Base-by-base conservation (phyloP, 768 basidiomycete genomes). In the Podaxis sp. region DNA sequence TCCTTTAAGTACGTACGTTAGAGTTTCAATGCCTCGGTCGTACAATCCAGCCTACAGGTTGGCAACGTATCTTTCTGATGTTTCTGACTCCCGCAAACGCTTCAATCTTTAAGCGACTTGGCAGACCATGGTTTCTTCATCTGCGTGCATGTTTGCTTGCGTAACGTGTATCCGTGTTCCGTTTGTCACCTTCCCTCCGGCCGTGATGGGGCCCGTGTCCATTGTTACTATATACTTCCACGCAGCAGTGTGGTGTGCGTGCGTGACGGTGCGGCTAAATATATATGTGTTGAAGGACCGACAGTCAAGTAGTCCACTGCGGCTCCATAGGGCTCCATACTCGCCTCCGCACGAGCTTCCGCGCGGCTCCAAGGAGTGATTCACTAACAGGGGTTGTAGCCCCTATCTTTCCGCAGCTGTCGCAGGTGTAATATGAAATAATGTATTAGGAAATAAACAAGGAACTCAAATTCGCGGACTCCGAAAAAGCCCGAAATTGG, bases 11-110 rank as follows among this genome's bases (percentile, higher is more conserved):
- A 30, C 50, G 36, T 40, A 37, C 36, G 5, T 33, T 11, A 60
- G n/a, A 44, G 44, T 13, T 57, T 57, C 26, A 20, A 57, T 30
- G 49, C 11, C 24, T 12, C 46, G 46, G 41, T 46, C 15, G 24
- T 56, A 44, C 3, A 44, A 30, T 57, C 33, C 3, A 33, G 46
- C 28, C 30, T 13, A 38, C 33, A 8, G 55, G 58, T 60, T 52
- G 50, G 52, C 51, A 60, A 60, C 37, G 40, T 24, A 60, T 40
- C 58, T 41, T 52, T 24, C 57, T 52, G 38, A 24, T 40, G 36
- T 56, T 24, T 24, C 22, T 50, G 49, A 12, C 10, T 28, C 13
- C 20, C 33, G 22, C 54, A 56, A n/a, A 38, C 37, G 36, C 52
- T 33, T 54, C 28, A 8, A 54, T 22, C 33, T 36, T 54, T 7